phyloP scores from a whole-genome alignment of 495 filamentous ascomycete genomes.

The Tuber microsphaerosporum region DNA sequence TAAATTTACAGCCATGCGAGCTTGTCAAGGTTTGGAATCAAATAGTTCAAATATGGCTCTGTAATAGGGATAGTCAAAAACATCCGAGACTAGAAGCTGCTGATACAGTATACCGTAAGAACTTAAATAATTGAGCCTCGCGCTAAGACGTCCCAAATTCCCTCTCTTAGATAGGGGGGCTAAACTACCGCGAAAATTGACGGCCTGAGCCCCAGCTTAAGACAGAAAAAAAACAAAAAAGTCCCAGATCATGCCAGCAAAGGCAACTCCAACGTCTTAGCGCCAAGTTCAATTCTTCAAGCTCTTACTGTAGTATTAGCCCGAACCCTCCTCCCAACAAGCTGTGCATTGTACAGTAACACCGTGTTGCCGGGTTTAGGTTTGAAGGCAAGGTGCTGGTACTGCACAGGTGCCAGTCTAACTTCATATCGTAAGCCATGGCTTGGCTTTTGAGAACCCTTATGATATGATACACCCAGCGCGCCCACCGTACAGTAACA shows the following conservation, averaged over 20 bases:
- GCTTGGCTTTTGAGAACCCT: background rate
- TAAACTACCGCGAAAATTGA: too few species aligned
- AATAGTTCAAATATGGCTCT: background rate
- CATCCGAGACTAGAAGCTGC: background rate
- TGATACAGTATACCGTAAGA: background rate
- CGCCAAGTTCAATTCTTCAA: too few species aligned
- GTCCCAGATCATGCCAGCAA: too few species aligned
- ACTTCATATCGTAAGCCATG: background rate
- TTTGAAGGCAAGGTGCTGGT: background rate
- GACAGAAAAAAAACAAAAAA: too few species aligned
- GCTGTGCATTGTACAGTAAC: too few species aligned
- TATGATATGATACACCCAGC: background rate
- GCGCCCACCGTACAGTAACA: background rate
- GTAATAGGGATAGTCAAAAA: background rate
- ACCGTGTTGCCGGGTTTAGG: background rate
- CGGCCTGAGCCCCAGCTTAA: too few species aligned
- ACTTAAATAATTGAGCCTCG: too few species aligned
- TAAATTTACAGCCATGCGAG: background rate
- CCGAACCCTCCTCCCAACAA: background rate
- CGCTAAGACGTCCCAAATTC: too few species aligned
- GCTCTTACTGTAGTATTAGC: too few species aligned
- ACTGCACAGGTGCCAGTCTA: background rate
- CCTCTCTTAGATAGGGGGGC: too few species aligned
- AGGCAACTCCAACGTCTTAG: too few species aligned
- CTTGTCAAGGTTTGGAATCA: background rate